Evolutionary conservation across 2,329 filamentous ascomycete species (phyloP).

Genomic region (Ophiosphaerella narmari): DNA sequence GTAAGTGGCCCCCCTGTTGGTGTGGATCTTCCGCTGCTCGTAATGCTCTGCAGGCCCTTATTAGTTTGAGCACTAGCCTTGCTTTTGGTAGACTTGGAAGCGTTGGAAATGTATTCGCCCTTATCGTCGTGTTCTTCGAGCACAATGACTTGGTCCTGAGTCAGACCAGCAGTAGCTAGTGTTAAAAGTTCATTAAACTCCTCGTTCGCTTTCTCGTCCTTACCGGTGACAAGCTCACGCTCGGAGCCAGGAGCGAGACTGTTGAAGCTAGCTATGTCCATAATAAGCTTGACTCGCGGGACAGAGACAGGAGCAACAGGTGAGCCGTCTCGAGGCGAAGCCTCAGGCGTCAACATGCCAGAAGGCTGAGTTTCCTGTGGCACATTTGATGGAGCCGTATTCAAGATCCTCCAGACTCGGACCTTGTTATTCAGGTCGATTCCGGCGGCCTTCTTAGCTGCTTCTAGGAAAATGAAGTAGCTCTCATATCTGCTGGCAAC

Average conservation of each 20-base stretch:
- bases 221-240: conserved; percentile 65
- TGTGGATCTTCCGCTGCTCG: conserved; percentile 67
- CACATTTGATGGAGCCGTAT: conserved; percentile 47
- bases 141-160: conserved; percentile 76
- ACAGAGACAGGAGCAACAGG: conserved; percentile 36
- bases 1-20: conserved; percentile 70
- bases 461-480: conserved; percentile 75
- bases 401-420: conserved; percentile 71
- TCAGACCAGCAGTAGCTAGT: conserved; percentile 69
- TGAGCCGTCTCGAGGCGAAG: conserved; percentile 51
- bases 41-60: conserved; percentile 46
- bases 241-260: conserved; percentile 66
- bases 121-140: conserved; percentile 71
- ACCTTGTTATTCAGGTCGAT: conserved; percentile 75
- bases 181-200: conserved; percentile 78
- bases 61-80: conserved; percentile 42
- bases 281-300: conserved; percentile 56
- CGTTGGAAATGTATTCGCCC: conserved; percentile 61
- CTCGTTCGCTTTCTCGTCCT: conserved; percentile 72
- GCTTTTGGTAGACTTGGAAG: conserved; percentile 51
- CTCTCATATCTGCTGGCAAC: conserved; percentile 72
- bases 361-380: conserved; percentile 35
- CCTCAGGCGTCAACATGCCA: conserved; percentile 52
- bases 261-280: conserved; percentile 67
- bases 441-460: conserved; percentile 69